Conservation (phyloP, 176 grass and related monocot species). For the bread wheat (Triticum aestivum) region IWGSC_CS_RefSeq_v2.1 NC_057801.1:818797388-818797887, state of each 20-base stretch:
- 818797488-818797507: no score
- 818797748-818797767: constrained; percentile 29
- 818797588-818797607: constrained; percentile 17
- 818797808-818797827: constrained; percentile 21
- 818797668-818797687: constrained; percentile 22
- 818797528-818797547: background rate
- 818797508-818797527: background rate
- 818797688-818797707: constrained; percentile 12
- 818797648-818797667: background rate
- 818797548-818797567: background rate
- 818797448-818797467: background rate
- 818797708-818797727: background rate
- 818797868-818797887: constrained; percentile 35
- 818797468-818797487: background rate
- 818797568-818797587: constrained; percentile 13
- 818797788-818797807: constrained; percentile 40
- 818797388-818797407: background rate
- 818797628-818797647: constrained; percentile 26
- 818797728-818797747: background rate
- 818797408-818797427: background rate
- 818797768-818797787: background rate
- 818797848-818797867: constrained; percentile 39
- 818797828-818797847: background rate
- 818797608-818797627: constrained; percentile 44
- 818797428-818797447: background rate